Evolutionary conservation across 129 eudicot species (phyloP).

Genomic region (Kitagawia praeruptora): DNA sequence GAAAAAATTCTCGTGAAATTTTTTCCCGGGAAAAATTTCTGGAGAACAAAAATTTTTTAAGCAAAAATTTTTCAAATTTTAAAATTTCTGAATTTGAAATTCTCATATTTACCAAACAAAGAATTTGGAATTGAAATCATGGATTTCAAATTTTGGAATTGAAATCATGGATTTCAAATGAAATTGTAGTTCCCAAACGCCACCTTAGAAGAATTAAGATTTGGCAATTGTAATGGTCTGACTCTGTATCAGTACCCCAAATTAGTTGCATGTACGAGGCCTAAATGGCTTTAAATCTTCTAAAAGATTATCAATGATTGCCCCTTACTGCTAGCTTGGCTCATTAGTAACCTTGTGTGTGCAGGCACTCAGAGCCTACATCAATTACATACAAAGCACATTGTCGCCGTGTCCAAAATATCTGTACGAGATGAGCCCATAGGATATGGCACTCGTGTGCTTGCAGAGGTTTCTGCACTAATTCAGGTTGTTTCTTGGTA

Average conservation of each 20-base stretch:
- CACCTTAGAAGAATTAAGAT: background rate
- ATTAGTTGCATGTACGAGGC: background rate
- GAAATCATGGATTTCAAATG: too few species aligned
- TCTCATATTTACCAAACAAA: too few species aligned
- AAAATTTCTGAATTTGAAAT: too few species aligned
- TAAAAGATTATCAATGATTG: background rate
- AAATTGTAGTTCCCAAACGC: too few species aligned
- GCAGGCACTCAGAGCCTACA: background rate
- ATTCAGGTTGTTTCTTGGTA: background rate
- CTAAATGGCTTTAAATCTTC: background rate
- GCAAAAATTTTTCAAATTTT: too few species aligned
- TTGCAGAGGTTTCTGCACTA: background rate
- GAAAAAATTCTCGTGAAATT: too few species aligned
- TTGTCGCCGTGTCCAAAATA: background rate
- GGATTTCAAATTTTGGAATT: too few species aligned
- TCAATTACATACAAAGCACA: background rate
- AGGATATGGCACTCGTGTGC: background rate
- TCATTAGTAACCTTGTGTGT: background rate
- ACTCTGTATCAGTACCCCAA: background rate
- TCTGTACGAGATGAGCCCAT: background rate
- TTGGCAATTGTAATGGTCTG: background rate
- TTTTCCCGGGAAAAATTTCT: too few species aligned
- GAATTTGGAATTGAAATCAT: too few species aligned
- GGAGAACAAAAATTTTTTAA: too few species aligned
- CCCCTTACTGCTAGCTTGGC: background rate